These are phyloP conservation scores for Conidiobolus coronatus DNA, from an alignment of 371 early-diverging fungal genomes.

Conservation along the genomic window DNA sequence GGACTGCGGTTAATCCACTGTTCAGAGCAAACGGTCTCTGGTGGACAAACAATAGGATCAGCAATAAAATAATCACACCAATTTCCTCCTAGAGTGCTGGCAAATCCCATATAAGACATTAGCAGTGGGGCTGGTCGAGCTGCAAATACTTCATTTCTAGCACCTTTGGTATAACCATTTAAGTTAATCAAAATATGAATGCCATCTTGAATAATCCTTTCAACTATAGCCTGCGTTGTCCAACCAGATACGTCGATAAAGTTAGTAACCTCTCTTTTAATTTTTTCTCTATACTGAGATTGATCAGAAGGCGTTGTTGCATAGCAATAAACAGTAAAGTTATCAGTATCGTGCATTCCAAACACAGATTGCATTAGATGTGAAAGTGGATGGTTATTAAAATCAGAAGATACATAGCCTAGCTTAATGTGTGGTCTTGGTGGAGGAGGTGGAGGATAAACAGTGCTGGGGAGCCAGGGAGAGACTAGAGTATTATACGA, in stretches of 20 bases:
- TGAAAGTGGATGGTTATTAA: slow-evolving; percentile 76
- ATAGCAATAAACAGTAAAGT: slow-evolving; percentile 54
- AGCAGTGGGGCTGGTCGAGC: slow-evolving; percentile 75
- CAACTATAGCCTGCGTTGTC: slow-evolving; percentile 53
- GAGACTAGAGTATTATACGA: slow-evolving; percentile 38
- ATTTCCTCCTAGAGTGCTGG: slow-evolving; percentile 68
- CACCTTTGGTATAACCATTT: slow-evolving; percentile 88
- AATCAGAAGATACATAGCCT: slow-evolving; percentile 81
- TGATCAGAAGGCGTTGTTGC: slow-evolving; percentile 59
- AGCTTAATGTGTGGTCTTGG: slow-evolving; percentile 33
- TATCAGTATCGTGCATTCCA: slow-evolving; percentile 54
- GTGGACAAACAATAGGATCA: slow-evolving; percentile 73
- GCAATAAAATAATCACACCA: slow-evolving; percentile 86
- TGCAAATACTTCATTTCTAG: slow-evolving; percentile 81
- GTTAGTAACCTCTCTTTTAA: slow-evolving; percentile 17
- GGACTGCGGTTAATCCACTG: slow-evolving; percentile 13
- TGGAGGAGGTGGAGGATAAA: slow-evolving; percentile 58
- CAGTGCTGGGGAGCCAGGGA: slow-evolving; percentile 37
- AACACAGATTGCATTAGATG: slow-evolving; percentile 88
- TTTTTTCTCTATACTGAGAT: slow-evolving; percentile 58
- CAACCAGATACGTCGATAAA: slow-evolving; percentile 56
- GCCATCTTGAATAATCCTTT: slow-evolving; percentile 41
- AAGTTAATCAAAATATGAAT: slow-evolving; percentile 75
- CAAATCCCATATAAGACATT: slow-evolving; percentile 81
- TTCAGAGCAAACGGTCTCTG: slow-evolving; percentile 51